Evolutionary conservation across 345 rosid species (phyloP).

Genomic region (Populus ilicifolia): DNA sequence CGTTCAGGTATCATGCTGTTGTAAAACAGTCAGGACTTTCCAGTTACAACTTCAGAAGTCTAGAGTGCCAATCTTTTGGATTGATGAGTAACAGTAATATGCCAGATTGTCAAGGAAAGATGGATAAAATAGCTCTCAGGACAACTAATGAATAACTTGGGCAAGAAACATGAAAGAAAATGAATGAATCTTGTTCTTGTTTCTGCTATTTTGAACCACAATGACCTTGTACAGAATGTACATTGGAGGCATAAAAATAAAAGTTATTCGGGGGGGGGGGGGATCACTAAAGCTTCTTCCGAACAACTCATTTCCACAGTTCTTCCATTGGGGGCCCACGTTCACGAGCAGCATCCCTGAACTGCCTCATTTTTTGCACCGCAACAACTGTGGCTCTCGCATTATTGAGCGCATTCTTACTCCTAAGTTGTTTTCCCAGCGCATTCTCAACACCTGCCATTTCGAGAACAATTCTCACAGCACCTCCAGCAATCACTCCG

Average conservation of each 20-base stretch:
- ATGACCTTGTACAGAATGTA: conserved; percentile 16
- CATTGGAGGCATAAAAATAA: not conserved
- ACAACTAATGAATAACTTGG: not conserved
- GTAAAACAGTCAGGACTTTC: not conserved
- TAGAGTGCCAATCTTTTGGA: too few species aligned
- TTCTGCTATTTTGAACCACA: conserved; percentile 1
- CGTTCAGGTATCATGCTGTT: not conserved
- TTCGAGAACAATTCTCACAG: conserved; percentile 84
- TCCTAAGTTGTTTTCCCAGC: conserved; percentile 69
- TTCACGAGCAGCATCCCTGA: conserved; percentile 72
- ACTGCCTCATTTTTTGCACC: conserved; percentile 73
- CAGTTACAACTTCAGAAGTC: too few species aligned
- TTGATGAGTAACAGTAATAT: too few species aligned
- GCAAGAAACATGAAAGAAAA: not conserved
- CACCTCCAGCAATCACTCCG: conserved; percentile 91
- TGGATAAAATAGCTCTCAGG: not conserved
- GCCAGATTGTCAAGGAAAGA: not conserved
- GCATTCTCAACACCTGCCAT: conserved; percentile 93
- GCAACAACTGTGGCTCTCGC: conserved; percentile 89
- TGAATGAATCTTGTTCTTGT: conserved; percentile 9
- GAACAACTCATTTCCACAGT: conserved; percentile 58
- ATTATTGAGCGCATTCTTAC: conserved; percentile 83
- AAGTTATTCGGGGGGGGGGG: too few species aligned
- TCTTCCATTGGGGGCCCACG: conserved; percentile 95
- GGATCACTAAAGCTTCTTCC: not conserved